Base-by-base conservation (phyloP, 2,329 filamentous ascomycete species). In the Ceratocystis huliohia region DNA sequence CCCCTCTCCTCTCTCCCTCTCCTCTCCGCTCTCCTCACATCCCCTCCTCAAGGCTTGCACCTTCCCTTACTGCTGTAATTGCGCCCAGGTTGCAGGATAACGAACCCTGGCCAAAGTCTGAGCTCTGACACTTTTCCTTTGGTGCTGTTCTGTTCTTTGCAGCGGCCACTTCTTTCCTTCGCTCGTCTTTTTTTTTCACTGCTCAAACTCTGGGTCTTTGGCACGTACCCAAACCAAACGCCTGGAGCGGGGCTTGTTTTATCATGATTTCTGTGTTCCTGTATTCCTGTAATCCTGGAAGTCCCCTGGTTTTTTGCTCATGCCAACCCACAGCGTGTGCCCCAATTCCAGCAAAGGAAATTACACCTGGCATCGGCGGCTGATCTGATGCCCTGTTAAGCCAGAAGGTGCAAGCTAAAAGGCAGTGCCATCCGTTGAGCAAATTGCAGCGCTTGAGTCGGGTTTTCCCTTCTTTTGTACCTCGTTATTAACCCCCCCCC, bases 211-310 rank as follows among this genome's bases (percentile, higher is more conserved):
- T 57, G 30, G 33, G 33, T 8, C 13, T 57, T 57, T 57, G 53
- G 53, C 53, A 57, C 53, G 8, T 33, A 57, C 22, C 53, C 3
- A 56, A 25, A 20, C 50, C 20, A 57, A 30, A 33, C 53, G 8
- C 53, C 53, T 57, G 53, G 53, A 57, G 53, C 53, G 53, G 53
- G 53, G 53, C 53, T 57, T 57, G 53, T 57, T 57, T 57, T 22
- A 57, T 57, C 53, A 57, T 57, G 53, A 57, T 57, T 57, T 28
- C 53, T 57, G 53, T 57, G 53, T 57, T 57, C 53, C 53, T 57
- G 22, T 50, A 50, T 20, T 50, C 46, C 46, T 50, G 46, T 50
- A 20, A 48, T 48, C 50, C 46, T 56, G n/a, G 15, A 56, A 57
- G 33, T 57, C 53, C 53, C 53, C 53, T 57, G 53, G 5, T 57